Evolutionary conservation across 192 early-diverging fungal genomes (phyloP).

Genomic region (Podila verticillata): DNA sequence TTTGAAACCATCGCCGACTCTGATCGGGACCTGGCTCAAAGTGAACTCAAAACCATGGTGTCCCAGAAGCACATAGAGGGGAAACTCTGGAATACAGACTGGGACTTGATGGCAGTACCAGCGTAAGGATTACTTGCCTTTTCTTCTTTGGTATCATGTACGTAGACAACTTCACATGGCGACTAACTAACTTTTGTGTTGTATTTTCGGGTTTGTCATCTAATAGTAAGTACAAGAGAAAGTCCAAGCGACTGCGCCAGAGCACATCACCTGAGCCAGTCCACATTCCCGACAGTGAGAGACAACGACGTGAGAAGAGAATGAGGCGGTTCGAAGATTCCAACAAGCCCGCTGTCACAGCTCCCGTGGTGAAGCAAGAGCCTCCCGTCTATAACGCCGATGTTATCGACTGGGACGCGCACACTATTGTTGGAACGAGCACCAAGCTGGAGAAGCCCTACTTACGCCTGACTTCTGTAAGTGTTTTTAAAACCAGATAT

Average conservation of each 20-base stretch:
- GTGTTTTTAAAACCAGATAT: conserved; percentile 11
- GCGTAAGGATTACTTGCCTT: conserved; percentile 49
- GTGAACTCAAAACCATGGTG: conserved; percentile 68
- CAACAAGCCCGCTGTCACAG: conserved; percentile 4
- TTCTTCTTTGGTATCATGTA: neutral
- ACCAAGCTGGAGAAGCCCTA: conserved; percentile 91
- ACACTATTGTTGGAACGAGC: conserved; percentile 92
- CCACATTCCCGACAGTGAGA: conserved; percentile 16
- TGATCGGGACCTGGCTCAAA: conserved; percentile 56
- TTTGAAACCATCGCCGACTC: conserved; percentile 48
- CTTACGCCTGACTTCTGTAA: conserved; percentile 88
- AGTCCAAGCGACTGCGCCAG: neutral
- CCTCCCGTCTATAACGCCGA: conserved; percentile 60
- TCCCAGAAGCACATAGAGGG: conserved; percentile 48
- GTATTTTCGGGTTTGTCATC: neutral
- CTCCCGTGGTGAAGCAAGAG: conserved; percentile 6
- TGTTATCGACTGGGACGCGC: conserved; percentile 80
- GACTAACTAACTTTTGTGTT: neutral
- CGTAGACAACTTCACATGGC: neutral
- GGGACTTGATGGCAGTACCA: conserved; percentile 76
- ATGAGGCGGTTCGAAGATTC: conserved; percentile 27
- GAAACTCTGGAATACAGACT: conserved; percentile 67
- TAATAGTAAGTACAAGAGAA: conserved; percentile 20
- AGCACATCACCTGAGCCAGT: conserved; percentile 13
- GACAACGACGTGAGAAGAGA: conserved; percentile 29